phyloP scores from a whole-genome alignment of 805 yeast genomes.

The Cyberlindnera amylophila region DNA sequence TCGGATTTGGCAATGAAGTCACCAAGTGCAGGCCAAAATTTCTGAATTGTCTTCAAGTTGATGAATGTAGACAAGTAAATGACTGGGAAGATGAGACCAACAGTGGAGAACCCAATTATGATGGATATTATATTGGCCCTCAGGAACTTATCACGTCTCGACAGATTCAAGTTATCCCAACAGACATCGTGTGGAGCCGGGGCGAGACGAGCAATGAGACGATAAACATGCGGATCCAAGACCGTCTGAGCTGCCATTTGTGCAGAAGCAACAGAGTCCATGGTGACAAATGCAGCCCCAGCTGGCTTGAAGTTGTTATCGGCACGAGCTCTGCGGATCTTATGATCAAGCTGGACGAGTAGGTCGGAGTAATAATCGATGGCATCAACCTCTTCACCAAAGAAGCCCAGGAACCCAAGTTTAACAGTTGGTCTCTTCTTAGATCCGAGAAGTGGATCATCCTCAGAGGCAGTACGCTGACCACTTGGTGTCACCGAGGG shows the following conservation, averaged over 20 bases:
- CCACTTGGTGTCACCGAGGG: conserved; percentile 25
- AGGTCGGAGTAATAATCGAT: conserved; percentile 69
- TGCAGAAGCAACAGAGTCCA: conserved; percentile 93
- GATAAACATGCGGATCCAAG: conserved; percentile 82
- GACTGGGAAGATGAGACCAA: conserved; percentile 79
- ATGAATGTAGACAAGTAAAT: conserved; percentile 78
- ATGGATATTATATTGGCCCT: conserved; percentile 42
- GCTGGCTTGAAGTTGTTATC: conserved; percentile 61
- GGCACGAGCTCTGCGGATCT: conserved; percentile 45
- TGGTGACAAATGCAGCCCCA: conserved; percentile 87
- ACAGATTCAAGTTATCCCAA: conserved; percentile 84
- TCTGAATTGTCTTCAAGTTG: conserved; percentile 72
- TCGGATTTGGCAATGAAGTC: conserved; percentile 55
- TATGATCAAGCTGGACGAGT: conserved; percentile 64
- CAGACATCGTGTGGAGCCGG: conserved; percentile 96
- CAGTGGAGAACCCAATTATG: conserved; percentile 48
- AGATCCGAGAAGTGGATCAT: conserved; percentile 1
- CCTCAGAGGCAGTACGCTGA: conserved; percentile 5
- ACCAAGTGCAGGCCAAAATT: conserved; percentile 83
- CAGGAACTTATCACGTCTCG: conserved; percentile 63
- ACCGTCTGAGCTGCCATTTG: conserved; percentile 97
- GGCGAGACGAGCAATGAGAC: conserved; percentile 77
- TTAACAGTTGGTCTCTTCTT: conserved; percentile 34
- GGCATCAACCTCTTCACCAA: conserved; percentile 75
- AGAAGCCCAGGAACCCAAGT: conserved; percentile 52